Conservation (phyloP, 2,329 filamentous ascomycete species). For the Cladobotryum protrusum region DNA sequence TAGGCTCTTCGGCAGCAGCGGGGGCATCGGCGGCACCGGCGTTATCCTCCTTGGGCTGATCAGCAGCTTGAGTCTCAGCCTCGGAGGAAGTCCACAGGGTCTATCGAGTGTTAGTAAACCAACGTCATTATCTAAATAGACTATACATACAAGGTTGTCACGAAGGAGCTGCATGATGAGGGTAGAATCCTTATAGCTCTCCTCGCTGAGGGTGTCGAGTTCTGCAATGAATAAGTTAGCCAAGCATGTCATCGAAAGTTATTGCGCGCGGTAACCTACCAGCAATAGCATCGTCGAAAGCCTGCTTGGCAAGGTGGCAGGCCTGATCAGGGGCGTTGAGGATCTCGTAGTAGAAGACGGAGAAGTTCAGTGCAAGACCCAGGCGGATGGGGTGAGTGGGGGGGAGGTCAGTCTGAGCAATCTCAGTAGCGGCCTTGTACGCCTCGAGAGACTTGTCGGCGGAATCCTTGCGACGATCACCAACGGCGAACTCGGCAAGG, state of each 20-base stretch:
- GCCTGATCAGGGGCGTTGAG: constrained; percentile 97
- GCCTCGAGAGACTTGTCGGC: constrained; percentile 93
- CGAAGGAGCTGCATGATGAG: constrained; percentile 98
- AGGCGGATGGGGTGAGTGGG: constrained; percentile 98
- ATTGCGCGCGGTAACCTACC: constrained; percentile 30
- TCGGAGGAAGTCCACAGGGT: constrained; percentile 99
- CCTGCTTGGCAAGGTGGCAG: constrained; percentile 98
- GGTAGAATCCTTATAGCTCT: constrained; percentile 99
- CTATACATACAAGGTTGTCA: constrained; percentile 75
- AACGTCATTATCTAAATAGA: no score
- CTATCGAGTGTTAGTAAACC: constrained; percentile 42
- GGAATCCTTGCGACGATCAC: constrained; percentile 90
- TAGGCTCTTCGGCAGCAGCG: constrained; percentile 57
- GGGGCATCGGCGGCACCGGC: constrained; percentile 52
- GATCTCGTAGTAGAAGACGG: constrained; percentile 99
- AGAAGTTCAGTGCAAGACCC: constrained; percentile 97
- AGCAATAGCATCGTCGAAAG: constrained; percentile 96
- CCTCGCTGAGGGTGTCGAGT: constrained; percentile 93
- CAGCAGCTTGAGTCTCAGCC: constrained; percentile 67
- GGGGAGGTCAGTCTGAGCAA: constrained; percentile 94
- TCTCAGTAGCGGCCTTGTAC: constrained; percentile 95
- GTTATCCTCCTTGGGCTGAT: constrained; percentile 37
- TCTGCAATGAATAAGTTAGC: constrained; percentile 43
- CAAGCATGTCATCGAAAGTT: neutral
- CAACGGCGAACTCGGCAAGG: constrained; percentile 91